phyloP scores from a whole-genome alignment of 2,329 filamentous ascomycete species.

The Moelleriella libera region DNA sequence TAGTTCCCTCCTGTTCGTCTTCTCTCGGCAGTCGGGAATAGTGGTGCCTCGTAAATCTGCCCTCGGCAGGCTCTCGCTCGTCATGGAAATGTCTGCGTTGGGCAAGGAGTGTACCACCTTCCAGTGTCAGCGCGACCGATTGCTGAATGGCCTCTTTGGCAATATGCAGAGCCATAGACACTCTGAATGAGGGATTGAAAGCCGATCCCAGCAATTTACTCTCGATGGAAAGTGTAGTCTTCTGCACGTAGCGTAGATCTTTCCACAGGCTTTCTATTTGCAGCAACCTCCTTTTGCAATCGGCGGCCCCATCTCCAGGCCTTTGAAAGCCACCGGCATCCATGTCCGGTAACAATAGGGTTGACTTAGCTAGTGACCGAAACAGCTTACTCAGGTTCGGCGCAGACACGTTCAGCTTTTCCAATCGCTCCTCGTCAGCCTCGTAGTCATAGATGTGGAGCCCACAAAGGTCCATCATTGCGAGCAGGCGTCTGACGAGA shows the following conservation, averaged over 20 bases:
- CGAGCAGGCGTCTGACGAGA: conserved; percentile 16
- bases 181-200: conserved; percentile 13
- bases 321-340: not conserved
- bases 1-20: no score
- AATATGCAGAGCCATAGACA: conserved; percentile 15
- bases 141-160: conserved; percentile 8
- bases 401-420: conserved; percentile 13
- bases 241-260: conserved; percentile 15
- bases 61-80: not conserved
- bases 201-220: conserved; percentile 19
- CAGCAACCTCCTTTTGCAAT: conserved; percentile 13
- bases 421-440: conserved; percentile 7
- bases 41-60: no score
- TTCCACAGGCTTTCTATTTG: conserved; percentile 20
- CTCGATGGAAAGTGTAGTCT: conserved; percentile 16
- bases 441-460: conserved; percentile 6
- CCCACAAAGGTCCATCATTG: conserved; percentile 22
- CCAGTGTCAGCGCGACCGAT: conserved; percentile 10
- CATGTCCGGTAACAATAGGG: conserved; percentile 2
- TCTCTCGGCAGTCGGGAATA: no score
- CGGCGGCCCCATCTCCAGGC: not conserved
- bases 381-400: conserved; percentile 10
- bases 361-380: conserved; percentile 8
- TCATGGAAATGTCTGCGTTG: conserved; percentile 2
- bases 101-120: conserved; percentile 5